Evolutionary conservation across 352 stramenopile genomes (phyloP).

Genomic region (Phytophthora pisi): DNA sequence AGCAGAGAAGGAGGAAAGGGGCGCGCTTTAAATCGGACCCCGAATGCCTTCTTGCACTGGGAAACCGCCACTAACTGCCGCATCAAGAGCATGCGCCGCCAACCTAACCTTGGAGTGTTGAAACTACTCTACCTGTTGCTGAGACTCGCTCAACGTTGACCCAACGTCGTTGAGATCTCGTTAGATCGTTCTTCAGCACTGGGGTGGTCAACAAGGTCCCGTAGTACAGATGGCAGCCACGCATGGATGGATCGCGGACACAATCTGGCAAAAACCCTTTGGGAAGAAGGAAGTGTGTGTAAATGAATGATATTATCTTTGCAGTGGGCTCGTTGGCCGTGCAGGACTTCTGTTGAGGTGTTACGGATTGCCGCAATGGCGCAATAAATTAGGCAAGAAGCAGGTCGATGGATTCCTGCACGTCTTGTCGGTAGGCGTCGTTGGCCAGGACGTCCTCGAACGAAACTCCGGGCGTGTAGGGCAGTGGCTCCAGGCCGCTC

Average conservation of each 20-base stretch:
- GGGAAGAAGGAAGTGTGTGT: background rate
- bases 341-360: slow-evolving; percentile 27
- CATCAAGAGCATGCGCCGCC: slow-evolving; percentile 12
- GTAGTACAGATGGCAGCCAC: background rate
- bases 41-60: background rate
- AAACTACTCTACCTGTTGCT: background rate
- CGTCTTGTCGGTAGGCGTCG: slow-evolving; percentile 61
- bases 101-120: background rate
- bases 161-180: background rate
- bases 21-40: background rate
- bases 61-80: slow-evolving; percentile 22
- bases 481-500: slow-evolving; percentile 50
- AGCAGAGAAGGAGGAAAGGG: background rate
- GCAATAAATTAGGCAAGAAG: slow-evolving; percentile 58
- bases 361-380: slow-evolving; percentile 28
- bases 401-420: slow-evolving; percentile 57
- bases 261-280: background rate
- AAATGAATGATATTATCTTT: slow-evolving; percentile 41
- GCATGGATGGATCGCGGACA: slow-evolving; percentile 1
- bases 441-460: slow-evolving; percentile 49
- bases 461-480: slow-evolving; percentile 48
- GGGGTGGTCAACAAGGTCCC: background rate
- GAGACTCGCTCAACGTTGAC: background rate
- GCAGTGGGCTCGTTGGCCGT: slow-evolving; percentile 19
- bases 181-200: background rate